A percentile compares a stretch with the other conserved stretches of the same genome.
Conservation (phyloP, 164 flowering plant species). For the Pachysandra terminalis region DNA sequence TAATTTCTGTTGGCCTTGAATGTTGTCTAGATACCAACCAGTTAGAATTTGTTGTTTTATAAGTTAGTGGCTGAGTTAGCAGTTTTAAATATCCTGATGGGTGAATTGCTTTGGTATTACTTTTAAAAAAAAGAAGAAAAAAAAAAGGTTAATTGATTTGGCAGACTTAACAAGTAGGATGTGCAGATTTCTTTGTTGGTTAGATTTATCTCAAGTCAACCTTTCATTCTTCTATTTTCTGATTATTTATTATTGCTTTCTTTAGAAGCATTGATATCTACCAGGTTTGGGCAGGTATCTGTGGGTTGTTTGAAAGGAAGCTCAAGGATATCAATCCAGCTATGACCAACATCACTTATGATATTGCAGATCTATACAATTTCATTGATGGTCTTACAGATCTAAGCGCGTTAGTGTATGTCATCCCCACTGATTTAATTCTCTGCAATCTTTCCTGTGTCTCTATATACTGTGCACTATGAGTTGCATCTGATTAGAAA, state of each 20-base stretch:
- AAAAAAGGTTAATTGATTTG: too few relatives aligned
- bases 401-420: constrained; percentile 91
- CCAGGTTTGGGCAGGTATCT: constrained; percentile 56
- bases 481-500: neutral
- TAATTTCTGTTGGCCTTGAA: too few relatives aligned
- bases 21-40: too few relatives aligned
- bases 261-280: neutral
- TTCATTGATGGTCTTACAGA: constrained; percentile 94
- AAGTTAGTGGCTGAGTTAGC: neutral
- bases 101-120: too few relatives aligned
- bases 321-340: constrained; percentile 88
- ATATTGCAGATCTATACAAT: constrained; percentile 87
- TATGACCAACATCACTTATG: constrained; percentile 68
- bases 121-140: too few relatives aligned
- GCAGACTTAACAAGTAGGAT: too few relatives aligned
- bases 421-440: constrained; percentile 23
- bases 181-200: too few relatives aligned
- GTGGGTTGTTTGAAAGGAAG: constrained; percentile 91
- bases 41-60: neutral
- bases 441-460: neutral
- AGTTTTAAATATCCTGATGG: neutral
- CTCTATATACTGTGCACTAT: neutral
- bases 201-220: neutral
- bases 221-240: neutral
- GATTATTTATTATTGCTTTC: neutral